A percentile compares a stretch with the other conserved stretches of the same genome.
phyloP scores from a whole-genome alignment of 1,284 basidiomycete species.

The Tremellales sp. region DNA sequence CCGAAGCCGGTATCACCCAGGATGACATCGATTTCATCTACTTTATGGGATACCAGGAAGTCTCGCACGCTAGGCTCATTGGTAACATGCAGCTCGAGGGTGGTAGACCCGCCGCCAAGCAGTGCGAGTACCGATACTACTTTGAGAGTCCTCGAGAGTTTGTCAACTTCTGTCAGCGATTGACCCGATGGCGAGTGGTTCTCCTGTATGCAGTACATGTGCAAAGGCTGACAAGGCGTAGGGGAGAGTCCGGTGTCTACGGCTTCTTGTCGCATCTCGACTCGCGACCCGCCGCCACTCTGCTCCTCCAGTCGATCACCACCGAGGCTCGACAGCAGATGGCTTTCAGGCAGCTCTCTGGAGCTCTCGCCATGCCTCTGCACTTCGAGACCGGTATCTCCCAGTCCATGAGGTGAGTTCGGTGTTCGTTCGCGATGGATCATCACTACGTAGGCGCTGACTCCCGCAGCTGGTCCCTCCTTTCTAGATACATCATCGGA shows the following conservation, averaged over 20 bases:
- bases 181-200: slow-evolving; percentile 36
- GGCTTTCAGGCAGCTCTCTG: slow-evolving; percentile 63
- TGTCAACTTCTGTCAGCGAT: slow-evolving; percentile 60
- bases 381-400: slow-evolving; percentile 36
- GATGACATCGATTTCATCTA: slow-evolving; percentile 54
- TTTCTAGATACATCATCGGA: slow-evolving; percentile 57
- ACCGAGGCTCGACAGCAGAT: slow-evolving; percentile 67
- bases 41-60: slow-evolving; percentile 44
- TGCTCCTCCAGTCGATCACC: slow-evolving; percentile 60
- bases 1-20: slow-evolving; percentile 55
- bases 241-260: slow-evolving; percentile 58
- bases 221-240: slow-evolving; percentile 21
- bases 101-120: slow-evolving; percentile 32
- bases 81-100: slow-evolving; percentile 35
- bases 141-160: slow-evolving; percentile 60
- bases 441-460: too few relatives aligned
- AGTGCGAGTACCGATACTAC: slow-evolving; percentile 61
- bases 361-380: slow-evolving; percentile 60
- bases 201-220: neutral
- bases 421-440: too few relatives aligned
- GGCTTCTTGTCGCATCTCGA: slow-evolving; percentile 56
- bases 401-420: slow-evolving; percentile 15
- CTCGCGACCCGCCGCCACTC: slow-evolving; percentile 56
- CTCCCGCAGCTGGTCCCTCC: slow-evolving; percentile 62
- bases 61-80: slow-evolving; percentile 41